A percentile compares a stretch with the other conserved stretches of the same genome.
Evolutionary conservation across 129 eudicot genomes (phyloP).

Genomic region (Heracleum sosnowskyi): DNA sequence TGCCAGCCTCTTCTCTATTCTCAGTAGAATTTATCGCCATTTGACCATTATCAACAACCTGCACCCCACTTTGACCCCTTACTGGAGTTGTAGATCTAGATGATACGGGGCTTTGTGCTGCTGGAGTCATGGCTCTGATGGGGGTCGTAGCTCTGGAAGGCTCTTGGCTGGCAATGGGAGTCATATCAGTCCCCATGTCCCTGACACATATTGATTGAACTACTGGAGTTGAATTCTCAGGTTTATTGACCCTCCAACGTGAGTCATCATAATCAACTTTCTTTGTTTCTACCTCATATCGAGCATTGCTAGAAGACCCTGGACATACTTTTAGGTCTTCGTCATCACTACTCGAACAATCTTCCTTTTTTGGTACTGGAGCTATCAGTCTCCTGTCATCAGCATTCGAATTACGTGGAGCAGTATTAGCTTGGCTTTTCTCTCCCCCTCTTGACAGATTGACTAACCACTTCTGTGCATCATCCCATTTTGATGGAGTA

Average conservation of each 20-base stretch:
- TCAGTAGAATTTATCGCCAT: conserved; percentile 16
- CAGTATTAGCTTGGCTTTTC: conserved; percentile 40
- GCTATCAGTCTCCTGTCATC: conserved; percentile 76
- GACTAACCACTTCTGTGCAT: conserved; percentile 91
- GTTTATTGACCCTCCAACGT: conserved; percentile 42
- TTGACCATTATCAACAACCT: conserved; percentile 17
- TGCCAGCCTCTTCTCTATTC: conserved; percentile 25
- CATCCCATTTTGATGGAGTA: conserved; percentile 95
- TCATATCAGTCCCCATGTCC: conserved; percentile 99
- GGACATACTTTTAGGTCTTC: conserved; percentile 28
- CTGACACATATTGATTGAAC: conserved; percentile 75
- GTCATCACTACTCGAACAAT: conserved; percentile 43
- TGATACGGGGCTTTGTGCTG: conserved; percentile 53
- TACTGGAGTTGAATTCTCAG: conserved; percentile 33
- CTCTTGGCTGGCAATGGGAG: conserved; percentile 89
- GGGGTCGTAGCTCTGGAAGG: conserved; percentile 92
- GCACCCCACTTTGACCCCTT: conserved; percentile 33
- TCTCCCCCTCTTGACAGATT: conserved; percentile 78
- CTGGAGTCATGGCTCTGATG: conserved; percentile 68
- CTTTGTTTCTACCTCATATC: conserved; percentile 49
- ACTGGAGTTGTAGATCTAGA: conserved; percentile 70
- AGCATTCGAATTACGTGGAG: conserved; percentile 75
- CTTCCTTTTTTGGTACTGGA: conserved; percentile 46
- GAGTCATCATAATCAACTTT: conserved; percentile 62
- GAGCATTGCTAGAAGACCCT: conserved; percentile 13